Percentiles rank a stretch among this genome's conserved stretches.
Evolutionary conservation across 805 yeast genomes (phyloP).

Genomic region (Nakazawaea wyomingensis): DNA sequence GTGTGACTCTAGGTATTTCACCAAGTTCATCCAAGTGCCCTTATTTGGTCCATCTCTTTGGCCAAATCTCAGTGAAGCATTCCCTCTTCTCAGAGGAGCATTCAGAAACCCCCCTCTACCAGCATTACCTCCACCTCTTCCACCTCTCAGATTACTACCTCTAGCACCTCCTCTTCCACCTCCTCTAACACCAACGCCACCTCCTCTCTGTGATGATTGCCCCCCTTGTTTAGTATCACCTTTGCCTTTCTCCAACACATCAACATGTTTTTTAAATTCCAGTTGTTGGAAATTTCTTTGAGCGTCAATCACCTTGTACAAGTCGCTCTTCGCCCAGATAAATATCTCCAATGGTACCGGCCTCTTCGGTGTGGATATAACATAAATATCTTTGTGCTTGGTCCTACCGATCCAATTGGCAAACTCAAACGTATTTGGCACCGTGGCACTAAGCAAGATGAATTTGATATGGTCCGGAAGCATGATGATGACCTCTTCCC

Average conservation of each 20-base stretch:
- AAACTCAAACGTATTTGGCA: slow-evolving; percentile 96
- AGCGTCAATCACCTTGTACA: slow-evolving; percentile 70
- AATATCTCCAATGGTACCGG: slow-evolving; percentile 92
- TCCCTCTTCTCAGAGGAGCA: neutral
- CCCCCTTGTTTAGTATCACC: slow-evolving; percentile 33
- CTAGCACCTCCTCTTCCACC: slow-evolving; percentile 28
- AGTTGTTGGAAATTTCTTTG: slow-evolving; percentile 61
- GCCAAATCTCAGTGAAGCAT: slow-evolving; percentile 22
- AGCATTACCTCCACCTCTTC: slow-evolving; percentile 14
- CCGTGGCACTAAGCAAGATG: slow-evolving; percentile 90
- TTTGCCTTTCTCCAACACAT: slow-evolving; percentile 40
- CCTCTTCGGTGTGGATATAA: slow-evolving; percentile 91
- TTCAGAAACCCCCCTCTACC: slow-evolving; percentile 16
- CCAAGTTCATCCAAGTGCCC: slow-evolving; percentile 70
- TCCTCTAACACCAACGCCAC: too few species aligned
- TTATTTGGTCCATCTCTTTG: slow-evolving; percentile 68
- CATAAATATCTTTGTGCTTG: slow-evolving; percentile 91
- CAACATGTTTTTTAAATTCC: slow-evolving; percentile 59
- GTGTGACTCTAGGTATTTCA: slow-evolving; percentile 61
- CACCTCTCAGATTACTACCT: slow-evolving; percentile 29
- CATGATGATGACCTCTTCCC: slow-evolving; percentile 99
- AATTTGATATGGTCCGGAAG: slow-evolving; percentile 94
- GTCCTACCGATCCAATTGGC: slow-evolving; percentile 99
- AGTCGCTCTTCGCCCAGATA: slow-evolving; percentile 73
- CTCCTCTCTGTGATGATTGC: slow-evolving; percentile 39